Conservation (phyloP, 164 flowering plant genomes). For the Buxus sempervirens region DNA sequence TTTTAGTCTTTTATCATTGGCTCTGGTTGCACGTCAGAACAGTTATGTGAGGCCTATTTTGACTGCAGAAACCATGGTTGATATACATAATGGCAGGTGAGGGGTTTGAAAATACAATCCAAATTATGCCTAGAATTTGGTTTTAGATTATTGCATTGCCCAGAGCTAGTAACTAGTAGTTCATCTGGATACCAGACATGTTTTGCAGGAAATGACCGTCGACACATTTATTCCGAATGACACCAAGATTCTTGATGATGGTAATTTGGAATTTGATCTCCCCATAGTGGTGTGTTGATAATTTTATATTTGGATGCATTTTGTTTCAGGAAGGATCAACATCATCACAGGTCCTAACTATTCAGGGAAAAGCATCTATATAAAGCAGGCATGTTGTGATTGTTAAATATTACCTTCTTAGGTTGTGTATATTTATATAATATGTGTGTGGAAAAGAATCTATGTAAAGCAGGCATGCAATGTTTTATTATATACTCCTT, state of each 20-base stretch:
- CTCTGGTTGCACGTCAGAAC: constrained; percentile 86
- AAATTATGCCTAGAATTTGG: neutral
- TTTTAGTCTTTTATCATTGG: constrained; percentile 68
- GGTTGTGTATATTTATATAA: no score
- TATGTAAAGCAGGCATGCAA: constrained; percentile 96
- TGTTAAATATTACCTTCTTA: no score
- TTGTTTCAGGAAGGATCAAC: constrained; percentile 67
- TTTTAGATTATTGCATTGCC: neutral
- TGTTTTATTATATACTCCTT: no score
- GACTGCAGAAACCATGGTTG: constrained; percentile 58
- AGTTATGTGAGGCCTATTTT: constrained; percentile 83
- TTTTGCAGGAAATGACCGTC: constrained; percentile 96
- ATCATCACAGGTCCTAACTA: constrained; percentile 96
- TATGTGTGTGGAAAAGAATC: constrained; percentile 66
- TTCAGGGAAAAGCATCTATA: constrained; percentile 94
- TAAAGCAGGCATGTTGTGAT: constrained; percentile 88
- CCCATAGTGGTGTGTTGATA: neutral
- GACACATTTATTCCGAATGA: constrained; percentile 97
- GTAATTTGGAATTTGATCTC: constrained; percentile 28
- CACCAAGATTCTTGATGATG: constrained; percentile 61
- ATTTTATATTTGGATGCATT: neutral
- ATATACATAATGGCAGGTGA: constrained; percentile 86
- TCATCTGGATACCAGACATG: constrained; percentile 55
- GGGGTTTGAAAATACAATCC: constrained; percentile 1
- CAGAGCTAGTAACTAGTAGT: constrained; percentile 4